Base-by-base conservation (phyloP, 768 basidiomycete genomes). In the Collybiopsis confluens region DNA sequence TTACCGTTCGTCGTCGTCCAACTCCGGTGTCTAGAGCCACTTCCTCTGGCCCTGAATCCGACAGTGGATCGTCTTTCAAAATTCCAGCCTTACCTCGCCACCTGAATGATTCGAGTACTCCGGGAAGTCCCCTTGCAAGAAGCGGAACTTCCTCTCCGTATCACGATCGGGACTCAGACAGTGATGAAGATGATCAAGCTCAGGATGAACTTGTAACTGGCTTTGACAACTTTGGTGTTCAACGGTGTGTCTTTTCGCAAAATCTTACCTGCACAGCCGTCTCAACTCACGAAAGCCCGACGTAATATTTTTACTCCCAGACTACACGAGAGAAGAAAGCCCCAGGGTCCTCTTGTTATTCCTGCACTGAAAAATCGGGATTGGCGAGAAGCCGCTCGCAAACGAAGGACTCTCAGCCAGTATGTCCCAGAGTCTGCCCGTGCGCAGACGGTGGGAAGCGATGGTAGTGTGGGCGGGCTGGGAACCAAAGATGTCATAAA, bases 291-390 rank as follows among this genome's bases (percentile, higher is more conserved):
- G 80, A 62, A 72, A 86, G 86, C 59, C n/a, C n/a, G n/a, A n/a
- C n/a, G n/a, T n/a, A n/a, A n/a, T n/a, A n/a, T 58, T 57, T 61
- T 52, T 52, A 56, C 62, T 58, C 47, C 53, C 55, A 85, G 79
- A 52, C 61, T 78, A 27, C 70, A 72, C 58, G 75, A 73, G 53
- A 72, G 74, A 52, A 76, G 74, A 57, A 73, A 65, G 47, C 69
- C 77, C 10, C 65, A 80, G 37, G 80, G 73, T 3, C 90, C 90
- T 0, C 78, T 97, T 8, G 83, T 97, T 35, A 98, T 99, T 42
- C 86, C 95, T 15, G 75, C 92, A 1, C 74, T 91, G 42, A 75
- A 92, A 61, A 96, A 98, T 63, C 80, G 83, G 24, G 95, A 99
- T 65, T 99, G 96, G 96, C 75, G 92, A 38, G 88, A 84, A 48